Evolutionary conservation across 2,329 filamentous ascomycete species (phyloP).

Genomic region (Podosphaera xanthii): DNA sequence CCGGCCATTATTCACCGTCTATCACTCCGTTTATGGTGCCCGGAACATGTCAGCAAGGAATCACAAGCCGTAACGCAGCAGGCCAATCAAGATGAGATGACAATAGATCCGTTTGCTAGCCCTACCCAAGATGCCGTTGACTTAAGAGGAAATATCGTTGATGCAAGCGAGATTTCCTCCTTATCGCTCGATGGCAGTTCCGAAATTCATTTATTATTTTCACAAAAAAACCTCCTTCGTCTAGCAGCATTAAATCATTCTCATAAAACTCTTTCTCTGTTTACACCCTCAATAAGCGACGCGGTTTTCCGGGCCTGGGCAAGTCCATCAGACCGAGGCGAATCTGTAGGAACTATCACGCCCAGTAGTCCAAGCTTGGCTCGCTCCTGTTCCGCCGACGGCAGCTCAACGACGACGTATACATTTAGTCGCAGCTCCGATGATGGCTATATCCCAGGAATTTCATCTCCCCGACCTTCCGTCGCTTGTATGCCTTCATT

Average conservation of each 20-base stretch:
- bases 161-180: slow-evolving; percentile 51
- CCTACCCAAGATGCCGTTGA: slow-evolving; percentile 68
- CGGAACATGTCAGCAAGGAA: slow-evolving; percentile 55
- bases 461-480: slow-evolving; percentile 42
- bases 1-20: slow-evolving; percentile 89
- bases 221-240: slow-evolving; percentile 75
- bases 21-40: slow-evolving; percentile 72
- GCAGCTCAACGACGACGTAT: slow-evolving; percentile 35
- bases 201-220: slow-evolving; percentile 77
- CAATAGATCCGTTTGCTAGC: slow-evolving; percentile 60
- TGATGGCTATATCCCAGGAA: slow-evolving; percentile 23
- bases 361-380: slow-evolving; percentile 27
- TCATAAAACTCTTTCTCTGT: slow-evolving; percentile 72
- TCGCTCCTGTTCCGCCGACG: slow-evolving; percentile 39
- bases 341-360: slow-evolving; percentile 20
- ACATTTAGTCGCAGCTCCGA: slow-evolving; percentile 50
- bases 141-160: slow-evolving; percentile 52
- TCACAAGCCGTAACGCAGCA: slow-evolving; percentile 26
- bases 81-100: slow-evolving; percentile 24
- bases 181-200: slow-evolving; percentile 57
- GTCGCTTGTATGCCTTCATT: slow-evolving; percentile 37
- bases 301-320: slow-evolving; percentile 88
- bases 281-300: slow-evolving; percentile 75
- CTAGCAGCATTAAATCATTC: slow-evolving; percentile 68
- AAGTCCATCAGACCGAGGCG: slow-evolving; percentile 47